Evolutionary conservation across 2,329 filamentous ascomycete species (phyloP), one percentile per base, ranked within the genome.

Genomic region (Lachnellula occidentalis): DNA sequence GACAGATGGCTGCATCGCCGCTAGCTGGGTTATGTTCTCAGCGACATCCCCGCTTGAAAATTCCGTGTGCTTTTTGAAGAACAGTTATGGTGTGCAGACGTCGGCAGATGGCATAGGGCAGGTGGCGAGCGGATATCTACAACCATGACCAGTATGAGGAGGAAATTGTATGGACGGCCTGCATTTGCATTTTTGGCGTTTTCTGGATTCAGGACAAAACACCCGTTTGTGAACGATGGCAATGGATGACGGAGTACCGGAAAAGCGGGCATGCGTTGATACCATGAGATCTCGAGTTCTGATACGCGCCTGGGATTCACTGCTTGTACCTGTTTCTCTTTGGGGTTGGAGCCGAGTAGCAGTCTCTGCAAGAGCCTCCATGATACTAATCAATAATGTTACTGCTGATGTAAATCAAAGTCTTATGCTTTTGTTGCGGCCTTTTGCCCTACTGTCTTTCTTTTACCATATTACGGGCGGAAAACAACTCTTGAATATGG

Each of bases 1-100:
- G 3, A 24, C 46, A 4, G 39, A 39, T 31, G 57, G 58, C 6
- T 64, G 61, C 42, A 49, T 61, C 11, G 62, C 58, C 14, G 61
- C 59, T 2, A 58, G 56, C 12, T 64, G 61, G 62, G 55, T 62
- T 21, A 58, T 62, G n/a, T 63, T 63, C 36, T 60, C 58, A 4
- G 46, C 56, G 1, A 45, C 41, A 1, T 43, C 34, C 5, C 61
- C 62, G 5, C 22, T 36, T 19, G 54, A 53, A 15, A 64, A 64
- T 36, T 60, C 54, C 12, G 48, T 55, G 8, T 64, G 62, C 41
- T 64, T 56, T 45, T 55, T 64, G 22, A 64, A 64, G 42, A 59
- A 49, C n/a, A 41, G 27, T 11, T 15, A 46, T 12, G 55, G 55
- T 15, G 21, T 36, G 14, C 31, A 24, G 9, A 36, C 45, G 3